phyloP scores from a whole-genome alignment of 352 stramenopile genomes.

The Globisporangium carolinianum region DNA sequence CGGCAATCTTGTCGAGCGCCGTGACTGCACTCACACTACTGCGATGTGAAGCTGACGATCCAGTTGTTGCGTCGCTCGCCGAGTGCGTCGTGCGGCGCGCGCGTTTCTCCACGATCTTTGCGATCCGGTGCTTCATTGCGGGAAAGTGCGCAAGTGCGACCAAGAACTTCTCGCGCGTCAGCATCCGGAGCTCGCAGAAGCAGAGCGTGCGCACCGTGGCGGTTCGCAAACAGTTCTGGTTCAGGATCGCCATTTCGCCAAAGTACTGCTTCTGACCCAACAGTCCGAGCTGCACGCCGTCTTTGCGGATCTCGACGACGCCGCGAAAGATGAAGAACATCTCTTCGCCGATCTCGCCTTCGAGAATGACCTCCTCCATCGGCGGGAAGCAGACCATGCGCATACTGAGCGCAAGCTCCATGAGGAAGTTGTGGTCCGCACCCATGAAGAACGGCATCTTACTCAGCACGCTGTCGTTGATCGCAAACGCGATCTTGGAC shows the following conservation, averaged over 20 bases:
- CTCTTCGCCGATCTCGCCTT: conserved; percentile 61
- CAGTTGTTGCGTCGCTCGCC: conserved; percentile 6
- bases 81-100: conserved; percentile 26
- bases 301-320: conserved; percentile 48
- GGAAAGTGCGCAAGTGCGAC: conserved; percentile 40
- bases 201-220: conserved; percentile 63
- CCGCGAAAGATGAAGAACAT: conserved; percentile 77
- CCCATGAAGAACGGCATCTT: conserved; percentile 76
- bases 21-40: conserved; percentile 19
- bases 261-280: conserved; percentile 75
- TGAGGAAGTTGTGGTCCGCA: conserved; percentile 69
- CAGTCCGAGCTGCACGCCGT: conserved; percentile 41
- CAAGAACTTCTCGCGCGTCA: conserved; percentile 55
- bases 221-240: conserved; percentile 41
- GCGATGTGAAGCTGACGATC: neutral
- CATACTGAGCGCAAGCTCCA: conserved; percentile 74
- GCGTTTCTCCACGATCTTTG: conserved; percentile 65
- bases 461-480: conserved; percentile 70
- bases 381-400: conserved; percentile 69
- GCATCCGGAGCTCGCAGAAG: conserved; percentile 67
- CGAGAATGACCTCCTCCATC: conserved; percentile 55
- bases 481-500: conserved; percentile 70
- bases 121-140: conserved; percentile 63
- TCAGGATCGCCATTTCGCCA: conserved; percentile 72
- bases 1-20: conserved; percentile 49